Conservation (phyloP, 2,329 filamentous ascomycete species). For the Mycosphaerella arachidis region DNA sequence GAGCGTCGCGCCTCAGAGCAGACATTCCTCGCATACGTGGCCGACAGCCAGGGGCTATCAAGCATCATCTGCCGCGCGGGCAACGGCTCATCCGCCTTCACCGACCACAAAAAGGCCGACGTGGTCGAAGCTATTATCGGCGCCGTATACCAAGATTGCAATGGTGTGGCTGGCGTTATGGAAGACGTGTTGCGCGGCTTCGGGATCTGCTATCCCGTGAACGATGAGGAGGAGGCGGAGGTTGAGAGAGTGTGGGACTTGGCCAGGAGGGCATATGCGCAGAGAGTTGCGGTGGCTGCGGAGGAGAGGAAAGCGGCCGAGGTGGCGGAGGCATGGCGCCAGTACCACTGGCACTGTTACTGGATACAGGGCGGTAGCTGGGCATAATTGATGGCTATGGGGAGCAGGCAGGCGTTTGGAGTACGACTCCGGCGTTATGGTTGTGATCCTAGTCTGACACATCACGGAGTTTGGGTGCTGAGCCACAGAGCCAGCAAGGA, state of each 20-base stretch:
- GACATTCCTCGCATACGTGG: background rate
- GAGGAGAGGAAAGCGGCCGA: background rate
- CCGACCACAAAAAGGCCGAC: background rate
- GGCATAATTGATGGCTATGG: background rate
- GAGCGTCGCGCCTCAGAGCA: background rate
- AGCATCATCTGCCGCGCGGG: background rate
- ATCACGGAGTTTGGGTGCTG: background rate
- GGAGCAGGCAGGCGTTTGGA: background rate
- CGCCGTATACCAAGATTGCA: constrained; percentile 1
- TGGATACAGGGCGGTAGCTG: background rate
- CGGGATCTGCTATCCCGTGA: background rate
- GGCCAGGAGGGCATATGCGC: background rate
- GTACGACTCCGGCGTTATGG: background rate
- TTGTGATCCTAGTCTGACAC: background rate
- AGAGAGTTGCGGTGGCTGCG: background rate
- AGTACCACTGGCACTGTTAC: background rate
- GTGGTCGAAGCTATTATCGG: background rate
- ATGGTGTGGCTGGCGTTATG: background rate
- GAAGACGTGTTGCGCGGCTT: background rate
- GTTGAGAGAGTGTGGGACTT: background rate
- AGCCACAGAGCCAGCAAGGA: background rate
- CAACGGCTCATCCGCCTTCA: background rate
- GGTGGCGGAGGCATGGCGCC: background rate
- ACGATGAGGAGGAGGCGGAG: background rate
- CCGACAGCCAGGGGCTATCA: background rate